Percentiles rank a stretch among this genome's conserved stretches.
Conservation (phyloP, 208 protist species). For the Vickermania spadyakhi region DNA sequence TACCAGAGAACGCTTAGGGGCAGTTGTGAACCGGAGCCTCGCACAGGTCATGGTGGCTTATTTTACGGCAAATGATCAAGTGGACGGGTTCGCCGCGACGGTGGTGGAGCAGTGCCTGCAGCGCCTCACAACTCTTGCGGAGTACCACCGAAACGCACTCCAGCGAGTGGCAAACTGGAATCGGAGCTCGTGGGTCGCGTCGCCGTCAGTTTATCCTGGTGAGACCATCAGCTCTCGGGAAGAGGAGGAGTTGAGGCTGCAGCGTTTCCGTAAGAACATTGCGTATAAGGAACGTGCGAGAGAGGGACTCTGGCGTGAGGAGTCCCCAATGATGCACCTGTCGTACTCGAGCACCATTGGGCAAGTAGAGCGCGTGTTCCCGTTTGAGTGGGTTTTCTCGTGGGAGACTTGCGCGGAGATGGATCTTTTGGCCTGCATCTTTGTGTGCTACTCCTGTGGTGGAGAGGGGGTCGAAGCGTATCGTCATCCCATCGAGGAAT, state of each 20-base stretch:
- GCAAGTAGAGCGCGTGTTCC: slow-evolving; percentile 31
- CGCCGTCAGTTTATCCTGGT: neutral
- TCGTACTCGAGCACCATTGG: slow-evolving; percentile 13
- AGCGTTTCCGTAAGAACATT: neutral
- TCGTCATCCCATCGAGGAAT: slow-evolving; percentile 27
- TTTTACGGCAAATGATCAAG: slow-evolving; percentile 21
- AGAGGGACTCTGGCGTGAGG: slow-evolving; percentile 15
- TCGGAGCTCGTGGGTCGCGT: neutral
- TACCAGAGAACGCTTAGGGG: slow-evolving; percentile 20
- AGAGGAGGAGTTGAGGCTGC: neutral
- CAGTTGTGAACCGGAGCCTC: slow-evolving; percentile 42
- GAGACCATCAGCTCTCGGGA: neutral
- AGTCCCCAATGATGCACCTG: slow-evolving; percentile 25
- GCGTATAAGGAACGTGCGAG: neutral
- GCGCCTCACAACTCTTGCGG: slow-evolving; percentile 27
- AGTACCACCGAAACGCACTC: slow-evolving; percentile 37
- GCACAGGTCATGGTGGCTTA: slow-evolving; percentile 44
- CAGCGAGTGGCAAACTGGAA: neutral
- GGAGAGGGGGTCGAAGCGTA: slow-evolving; percentile 19
- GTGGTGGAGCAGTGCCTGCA: slow-evolving; percentile 40
- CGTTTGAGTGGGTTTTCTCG: slow-evolving; percentile 44
- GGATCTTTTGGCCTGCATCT: slow-evolving; percentile 71
- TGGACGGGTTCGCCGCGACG: slow-evolving; percentile 28
- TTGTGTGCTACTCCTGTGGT: slow-evolving; percentile 27
- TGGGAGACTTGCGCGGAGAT: slow-evolving; percentile 75